Evolutionary conservation across 1,284 basidiomycete species (phyloP), one percentile per base, ranked within the genome.

Genomic region (Naganishia albida): DNA sequence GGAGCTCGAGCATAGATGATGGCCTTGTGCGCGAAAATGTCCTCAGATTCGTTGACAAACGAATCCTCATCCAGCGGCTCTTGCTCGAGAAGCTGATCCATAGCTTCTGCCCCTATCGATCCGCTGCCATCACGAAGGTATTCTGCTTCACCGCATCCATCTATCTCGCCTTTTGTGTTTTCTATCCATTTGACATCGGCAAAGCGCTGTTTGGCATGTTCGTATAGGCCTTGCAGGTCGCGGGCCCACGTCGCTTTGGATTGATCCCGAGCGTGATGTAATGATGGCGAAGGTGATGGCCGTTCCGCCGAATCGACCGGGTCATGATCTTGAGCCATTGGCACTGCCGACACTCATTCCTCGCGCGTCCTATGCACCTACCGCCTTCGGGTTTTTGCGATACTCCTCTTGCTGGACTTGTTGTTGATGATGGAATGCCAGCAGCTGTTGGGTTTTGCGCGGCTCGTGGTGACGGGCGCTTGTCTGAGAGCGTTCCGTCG

Each of bases 1-100:
- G 91, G 90, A 25, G 94, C 93, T 68, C 94, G 87, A 51, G 93
- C 92, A 70, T 97, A 97, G 0, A 98, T 87, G 71, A 98, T 88
- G 43, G 92, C 91, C 84, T 95, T 94, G 79, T 95, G 92, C 1
- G 90, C 91, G 86, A 88, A 91, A 18, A 93, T 71, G 12, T 70
- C 62, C 18, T 69, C 85, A 67, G 87, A 85, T 56, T 88, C 85
- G 16, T n/a, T 8, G 6, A 26, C 6, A 3, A 43, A 15, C 2
- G 23, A 20, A 3, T 48, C 34, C 30, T 39, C 46, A 6, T 28
- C 8, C 3, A 30, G 7, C 39, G 49, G 2, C 30, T 26, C 25
- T 53, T 18, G 12, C 20, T 7, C 18, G 16, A 51, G 44, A 8
- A 59, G 25, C 40, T 34, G 39, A 53, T 65, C 55, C 34, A 59